A percentile compares a stretch with the other conserved stretches of the same genome.
Conservation (phyloP, 2,329 filamentous ascomycete genomes). For the Nemania sp. region DNA sequence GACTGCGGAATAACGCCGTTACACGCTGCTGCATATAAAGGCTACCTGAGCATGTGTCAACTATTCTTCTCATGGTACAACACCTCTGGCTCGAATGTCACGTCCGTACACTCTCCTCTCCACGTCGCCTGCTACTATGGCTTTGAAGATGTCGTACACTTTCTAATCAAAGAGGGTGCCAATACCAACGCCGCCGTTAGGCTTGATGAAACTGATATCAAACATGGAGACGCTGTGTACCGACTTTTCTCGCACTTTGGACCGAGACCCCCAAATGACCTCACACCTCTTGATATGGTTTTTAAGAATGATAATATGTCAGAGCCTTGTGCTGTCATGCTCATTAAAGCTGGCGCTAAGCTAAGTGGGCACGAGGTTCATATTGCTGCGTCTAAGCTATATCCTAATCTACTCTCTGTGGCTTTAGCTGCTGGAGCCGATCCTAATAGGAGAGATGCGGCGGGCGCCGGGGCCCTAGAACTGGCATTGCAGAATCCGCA, state of each 20-base stretch:
- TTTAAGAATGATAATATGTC: neutral
- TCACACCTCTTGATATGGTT: neutral
- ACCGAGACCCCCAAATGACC: too few species aligned
- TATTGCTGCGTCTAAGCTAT: neutral
- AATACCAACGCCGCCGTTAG: conserved; percentile 5
- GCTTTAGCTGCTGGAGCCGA: neutral
- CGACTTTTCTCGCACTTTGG: neutral
- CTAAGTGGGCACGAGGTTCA: neutral
- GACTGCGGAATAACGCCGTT: neutral
- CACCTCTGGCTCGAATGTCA: neutral
- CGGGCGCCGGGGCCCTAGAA: neutral
- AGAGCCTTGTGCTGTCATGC: neutral
- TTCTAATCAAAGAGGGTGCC: neutral
- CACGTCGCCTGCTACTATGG: neutral
- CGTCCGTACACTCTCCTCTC: neutral
- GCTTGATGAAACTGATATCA: neutral
- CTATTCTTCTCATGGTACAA: neutral
- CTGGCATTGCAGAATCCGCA: neutral
- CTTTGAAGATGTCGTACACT: neutral
- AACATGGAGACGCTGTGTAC: too few species aligned
- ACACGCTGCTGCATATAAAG: neutral
- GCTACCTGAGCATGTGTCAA: conserved; percentile 1
- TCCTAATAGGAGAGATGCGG: neutral
- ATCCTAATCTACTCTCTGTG: neutral
- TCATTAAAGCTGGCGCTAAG: conserved; percentile 6